A percentile compares a stretch with the other conserved stretches of the same genome.
Conservation (phyloP, 441 rosid genomes). For the Bruguiera hainesii region DNA sequence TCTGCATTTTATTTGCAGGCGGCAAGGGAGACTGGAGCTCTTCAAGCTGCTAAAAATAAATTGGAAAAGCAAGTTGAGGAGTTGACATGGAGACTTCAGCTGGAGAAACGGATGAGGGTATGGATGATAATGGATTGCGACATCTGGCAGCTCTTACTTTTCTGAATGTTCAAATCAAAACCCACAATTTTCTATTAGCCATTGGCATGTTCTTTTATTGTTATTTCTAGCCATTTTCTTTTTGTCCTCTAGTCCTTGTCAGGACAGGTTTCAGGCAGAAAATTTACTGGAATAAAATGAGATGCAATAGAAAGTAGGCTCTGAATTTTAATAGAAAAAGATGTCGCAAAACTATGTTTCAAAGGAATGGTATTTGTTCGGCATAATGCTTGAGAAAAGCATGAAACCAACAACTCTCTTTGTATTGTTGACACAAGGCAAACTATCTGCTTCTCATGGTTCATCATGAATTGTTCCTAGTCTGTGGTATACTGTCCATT, state of each 20-base stretch:
- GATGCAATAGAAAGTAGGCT: too few relatives aligned
- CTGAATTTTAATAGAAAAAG: too few relatives aligned
- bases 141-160: neutral
- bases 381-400: neutral
- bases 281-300: too few relatives aligned
- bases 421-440: constrained; percentile 16
- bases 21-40: constrained; percentile 98
- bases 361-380: neutral
- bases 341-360: neutral
- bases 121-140: constrained; percentile 19
- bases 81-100: constrained; percentile 81
- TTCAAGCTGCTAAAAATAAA: constrained; percentile 95
- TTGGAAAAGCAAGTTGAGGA: constrained; percentile 98
- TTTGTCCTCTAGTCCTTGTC: neutral
- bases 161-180: neutral
- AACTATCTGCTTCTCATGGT: neutral
- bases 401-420: neutral
- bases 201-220: neutral
- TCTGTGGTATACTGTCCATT: constrained; percentile 12
- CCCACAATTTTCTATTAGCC: neutral
- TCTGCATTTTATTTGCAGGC: constrained; percentile 47
- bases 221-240: neutral
- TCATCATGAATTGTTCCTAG: neutral
- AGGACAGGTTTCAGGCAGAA: neutral
- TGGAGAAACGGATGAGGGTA: constrained; percentile 93